Percentiles rank a stretch among this genome's conserved stretches.
Evolutionary conservation across 352 stramenopile species (phyloP).

Genomic region (Globisporangium acanthophoron): DNA sequence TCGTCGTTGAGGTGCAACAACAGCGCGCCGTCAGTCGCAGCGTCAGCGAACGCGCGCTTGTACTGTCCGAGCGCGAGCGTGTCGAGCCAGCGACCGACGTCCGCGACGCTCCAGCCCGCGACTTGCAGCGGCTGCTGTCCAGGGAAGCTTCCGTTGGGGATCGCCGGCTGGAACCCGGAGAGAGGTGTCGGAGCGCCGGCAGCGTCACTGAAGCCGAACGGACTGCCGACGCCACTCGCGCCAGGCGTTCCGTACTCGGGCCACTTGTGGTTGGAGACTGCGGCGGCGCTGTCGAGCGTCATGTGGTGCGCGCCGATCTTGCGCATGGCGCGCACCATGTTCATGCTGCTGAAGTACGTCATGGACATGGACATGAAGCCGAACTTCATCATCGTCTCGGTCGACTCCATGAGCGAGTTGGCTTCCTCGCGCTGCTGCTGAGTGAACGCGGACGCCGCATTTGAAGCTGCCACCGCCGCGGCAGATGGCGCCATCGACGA

Average conservation of each 20-base stretch:
- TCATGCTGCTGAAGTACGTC: slow-evolving; percentile 97
- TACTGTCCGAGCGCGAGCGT: slow-evolving; percentile 87
- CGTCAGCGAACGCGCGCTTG: slow-evolving; percentile 85
- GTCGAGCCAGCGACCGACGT: slow-evolving; percentile 89
- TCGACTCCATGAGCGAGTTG: slow-evolving; percentile 91
- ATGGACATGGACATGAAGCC: slow-evolving; percentile 98
- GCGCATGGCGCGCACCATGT: slow-evolving; percentile 96
- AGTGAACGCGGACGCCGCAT: slow-evolving; percentile 35
- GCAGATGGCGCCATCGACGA: neutral
- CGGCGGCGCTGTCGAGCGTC: slow-evolving; percentile 78
- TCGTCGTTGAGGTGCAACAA: slow-evolving; percentile 88
- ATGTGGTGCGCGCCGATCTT: slow-evolving; percentile 91
- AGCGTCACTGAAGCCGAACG: neutral
- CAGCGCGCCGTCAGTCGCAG: slow-evolving; percentile 85
- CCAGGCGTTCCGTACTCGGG: slow-evolving; percentile 29
- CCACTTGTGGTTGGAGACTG: slow-evolving; percentile 56
- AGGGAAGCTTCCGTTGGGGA: slow-evolving; percentile 44
- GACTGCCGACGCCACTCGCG: slow-evolving; percentile 1
- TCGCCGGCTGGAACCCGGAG: slow-evolving; percentile 35
- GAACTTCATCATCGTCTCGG: slow-evolving; percentile 98
- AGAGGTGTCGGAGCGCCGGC: neutral
- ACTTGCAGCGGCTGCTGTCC: slow-evolving; percentile 67
- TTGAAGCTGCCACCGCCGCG: slow-evolving; percentile 3
- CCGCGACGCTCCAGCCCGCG: slow-evolving; percentile 78
- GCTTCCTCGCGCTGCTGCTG: slow-evolving; percentile 88